Base-by-base conservation (phyloP, 495 filamentous ascomycete species). In the Trypethelium eluteriae region DNA sequence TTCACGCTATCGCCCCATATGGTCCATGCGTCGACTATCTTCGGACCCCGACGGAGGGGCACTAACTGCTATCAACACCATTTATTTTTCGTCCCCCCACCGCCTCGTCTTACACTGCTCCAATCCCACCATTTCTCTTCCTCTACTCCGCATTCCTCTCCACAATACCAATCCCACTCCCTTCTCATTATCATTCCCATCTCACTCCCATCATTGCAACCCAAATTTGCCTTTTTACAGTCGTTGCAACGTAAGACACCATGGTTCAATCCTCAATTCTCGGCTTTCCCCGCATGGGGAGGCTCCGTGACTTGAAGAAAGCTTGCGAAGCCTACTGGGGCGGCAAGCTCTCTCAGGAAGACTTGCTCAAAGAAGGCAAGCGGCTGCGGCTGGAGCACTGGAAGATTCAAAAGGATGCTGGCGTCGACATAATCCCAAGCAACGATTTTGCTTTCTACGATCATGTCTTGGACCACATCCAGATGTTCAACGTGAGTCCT, bases 391-490 rank as follows among this genome's bases (percentile, higher is more conserved):
- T 89, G 66, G 92, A 87, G 74, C 94, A 98, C 87, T 98, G 94
- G 94, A 91, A 96, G 84, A 91, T 98, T 81, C 94, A 97, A 84
- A 94, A 98, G 84, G 86, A 93, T 80, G 92, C 92, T 73, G 94
- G 94, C 76, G 92, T 96, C 75, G 90, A 96, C 74, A 84, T 91
- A 79, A 98, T 98, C 79, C 94, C 94, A 75, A 94, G 90, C 88
- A 98, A 98, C 78, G 94, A 98, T 88, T 98, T 98, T 77, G 89
- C 95, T 69, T 92, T 89, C 84, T 98, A 98, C 78, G 94, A 98
- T 79, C 94, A 98, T 76, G 88, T 98, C 77, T 89, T 98, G 47
- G 91, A 93, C 80, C 94, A 98, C 83, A 96, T 96, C 80, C 94
- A 98, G 83, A 86, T 96, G 74, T 98, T 98, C 82, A 91, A 89